phyloP scores from a whole-genome alignment of 225 moss, liverwort and hornwort genomes.

The Thuidium tamariscinum region DNA sequence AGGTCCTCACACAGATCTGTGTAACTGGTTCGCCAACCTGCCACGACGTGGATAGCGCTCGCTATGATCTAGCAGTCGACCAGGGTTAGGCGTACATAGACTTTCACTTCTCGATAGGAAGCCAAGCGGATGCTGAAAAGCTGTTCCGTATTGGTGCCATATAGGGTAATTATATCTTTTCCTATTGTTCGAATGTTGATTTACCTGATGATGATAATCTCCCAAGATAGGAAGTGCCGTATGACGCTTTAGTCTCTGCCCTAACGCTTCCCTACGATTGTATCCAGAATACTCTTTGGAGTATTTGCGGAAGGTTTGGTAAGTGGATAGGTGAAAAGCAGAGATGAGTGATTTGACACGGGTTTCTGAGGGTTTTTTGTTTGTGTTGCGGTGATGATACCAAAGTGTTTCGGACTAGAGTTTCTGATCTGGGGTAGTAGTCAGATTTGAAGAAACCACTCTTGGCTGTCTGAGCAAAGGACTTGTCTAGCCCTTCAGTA shows the following conservation, averaged over 20 bases:
- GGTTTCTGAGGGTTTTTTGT: constrained; percentile 36
- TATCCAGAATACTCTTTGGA: background rate
- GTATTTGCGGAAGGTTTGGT: constrained; percentile 6
- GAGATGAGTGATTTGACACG: constrained; percentile 48
- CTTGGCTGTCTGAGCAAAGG: constrained; percentile 12
- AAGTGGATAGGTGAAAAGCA: constrained; percentile 3
- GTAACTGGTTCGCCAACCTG: constrained; percentile 4
- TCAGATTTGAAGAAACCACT: constrained; percentile 22
- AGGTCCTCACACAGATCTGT: background rate
- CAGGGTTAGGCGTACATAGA: constrained; percentile 26
- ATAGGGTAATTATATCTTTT: constrained; percentile 9
- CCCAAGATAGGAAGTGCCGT: constrained; percentile 72
- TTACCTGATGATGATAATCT: constrained; percentile 29
- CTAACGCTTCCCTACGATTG: constrained; percentile 8
- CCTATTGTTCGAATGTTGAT: accelerated
- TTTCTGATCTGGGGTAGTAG: constrained; percentile 55
- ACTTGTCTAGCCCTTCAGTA: accelerated
- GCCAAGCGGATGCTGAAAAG: constrained; percentile 8
- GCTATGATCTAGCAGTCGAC: constrained; percentile 29
- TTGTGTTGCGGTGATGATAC: constrained; percentile 18
- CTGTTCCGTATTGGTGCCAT: constrained; percentile 27
- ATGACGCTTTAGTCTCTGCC: constrained; percentile 14
- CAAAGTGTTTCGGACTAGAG: constrained; percentile 67
- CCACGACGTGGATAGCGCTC: constrained; percentile 30
- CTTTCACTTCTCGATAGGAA: constrained; percentile 39